Conservation (phyloP, 208 protist species). For the Leishmania aethiopica region DNA sequence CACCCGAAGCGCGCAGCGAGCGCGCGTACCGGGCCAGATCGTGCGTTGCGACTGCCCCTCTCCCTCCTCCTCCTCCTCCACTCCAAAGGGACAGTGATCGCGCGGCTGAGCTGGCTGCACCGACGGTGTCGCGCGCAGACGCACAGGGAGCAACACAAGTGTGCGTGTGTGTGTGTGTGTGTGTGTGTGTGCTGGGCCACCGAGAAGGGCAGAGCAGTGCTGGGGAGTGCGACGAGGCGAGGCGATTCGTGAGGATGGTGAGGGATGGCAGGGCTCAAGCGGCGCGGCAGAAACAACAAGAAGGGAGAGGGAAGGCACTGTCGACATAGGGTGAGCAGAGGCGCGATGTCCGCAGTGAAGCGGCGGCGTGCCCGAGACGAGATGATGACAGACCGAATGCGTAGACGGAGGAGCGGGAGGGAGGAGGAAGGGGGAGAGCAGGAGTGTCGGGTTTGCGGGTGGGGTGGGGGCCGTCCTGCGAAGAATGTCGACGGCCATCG, state of each 20-base stretch:
- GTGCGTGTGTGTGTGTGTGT: not conserved
- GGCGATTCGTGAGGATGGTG: not conserved
- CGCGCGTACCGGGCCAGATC: not conserved
- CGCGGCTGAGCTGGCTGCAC: not conserved
- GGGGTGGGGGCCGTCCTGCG: not conserved
- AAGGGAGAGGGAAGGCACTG: not conserved
- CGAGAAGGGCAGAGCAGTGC: not conserved
- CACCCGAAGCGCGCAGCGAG: not conserved
- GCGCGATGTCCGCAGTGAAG: not conserved
- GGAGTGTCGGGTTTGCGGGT: not conserved
- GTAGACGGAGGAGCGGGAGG: not conserved
- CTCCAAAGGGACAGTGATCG: not conserved
- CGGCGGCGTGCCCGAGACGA: not conserved
- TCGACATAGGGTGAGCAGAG: not conserved
- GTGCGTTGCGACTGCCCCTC: not conserved
- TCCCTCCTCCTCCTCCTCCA: not conserved
- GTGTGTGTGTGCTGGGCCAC: not conserved
- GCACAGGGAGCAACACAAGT: not conserved
- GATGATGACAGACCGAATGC: too few relatives aligned
- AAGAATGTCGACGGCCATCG: not conserved
- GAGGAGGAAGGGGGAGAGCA: not conserved
- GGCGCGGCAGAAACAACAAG: not conserved
- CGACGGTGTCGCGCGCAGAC: not conserved
- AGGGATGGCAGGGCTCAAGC: not conserved
- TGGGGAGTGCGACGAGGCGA: not conserved